These are phyloP conservation scores for Symbiodinium pilosum DNA, from an alignment of 73 alveolate species.

Conservation along the genomic window DNA sequence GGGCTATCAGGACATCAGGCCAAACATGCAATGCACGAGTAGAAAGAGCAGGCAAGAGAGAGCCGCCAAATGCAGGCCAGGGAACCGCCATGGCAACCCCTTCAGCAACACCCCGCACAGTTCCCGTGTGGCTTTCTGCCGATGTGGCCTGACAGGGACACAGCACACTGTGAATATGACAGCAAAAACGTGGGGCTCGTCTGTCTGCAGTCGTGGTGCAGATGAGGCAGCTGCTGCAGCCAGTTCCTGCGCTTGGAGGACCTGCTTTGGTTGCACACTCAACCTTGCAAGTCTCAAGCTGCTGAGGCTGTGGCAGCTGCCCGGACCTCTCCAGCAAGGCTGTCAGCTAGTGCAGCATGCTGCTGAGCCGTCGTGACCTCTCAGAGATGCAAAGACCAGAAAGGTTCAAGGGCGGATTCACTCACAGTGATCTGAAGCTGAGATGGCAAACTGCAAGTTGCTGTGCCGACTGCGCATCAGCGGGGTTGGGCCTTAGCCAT, in stretches of 20 bases:
- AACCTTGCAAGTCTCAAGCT: too few relatives aligned
- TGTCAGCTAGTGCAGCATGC: constrained; percentile 4
- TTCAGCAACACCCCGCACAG: background rate
- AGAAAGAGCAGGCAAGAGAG: background rate
- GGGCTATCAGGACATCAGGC: too few relatives aligned
- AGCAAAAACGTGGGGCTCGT: background rate
- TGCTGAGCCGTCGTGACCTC: background rate
- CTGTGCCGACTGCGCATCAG: constrained; percentile 31
- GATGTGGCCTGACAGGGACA: background rate
- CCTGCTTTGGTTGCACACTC: background rate
- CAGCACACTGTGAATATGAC: too few relatives aligned
- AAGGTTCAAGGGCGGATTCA: background rate
- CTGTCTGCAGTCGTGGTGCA: background rate
- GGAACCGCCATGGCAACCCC: background rate
- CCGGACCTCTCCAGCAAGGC: constrained; percentile 3
- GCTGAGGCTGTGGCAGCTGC: background rate
- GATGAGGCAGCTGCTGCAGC: background rate
- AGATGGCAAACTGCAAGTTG: constrained; percentile 1
- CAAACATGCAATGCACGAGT: background rate
- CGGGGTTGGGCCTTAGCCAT: constrained; percentile 19
- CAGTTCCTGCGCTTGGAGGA: background rate
- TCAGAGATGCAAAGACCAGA: too few relatives aligned
- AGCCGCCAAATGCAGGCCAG: background rate
- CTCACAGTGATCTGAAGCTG: background rate
- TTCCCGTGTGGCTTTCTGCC: background rate